Conservation (phyloP, 495 filamentous ascomycete genomes). For the Tuber umbilicatum region DNA sequence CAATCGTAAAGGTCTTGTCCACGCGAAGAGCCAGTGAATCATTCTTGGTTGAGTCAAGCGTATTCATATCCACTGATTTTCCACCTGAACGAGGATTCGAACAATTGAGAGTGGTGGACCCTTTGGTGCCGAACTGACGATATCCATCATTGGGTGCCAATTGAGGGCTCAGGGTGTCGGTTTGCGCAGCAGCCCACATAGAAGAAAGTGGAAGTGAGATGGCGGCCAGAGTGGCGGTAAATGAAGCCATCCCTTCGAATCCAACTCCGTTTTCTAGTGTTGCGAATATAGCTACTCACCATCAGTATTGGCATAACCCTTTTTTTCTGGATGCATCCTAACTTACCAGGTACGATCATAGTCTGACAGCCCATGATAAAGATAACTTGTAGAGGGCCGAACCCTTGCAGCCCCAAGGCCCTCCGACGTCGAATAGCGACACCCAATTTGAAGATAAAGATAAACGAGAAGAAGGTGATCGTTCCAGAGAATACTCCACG, state of each 20-base stretch:
- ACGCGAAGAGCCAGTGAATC: constrained; percentile 9
- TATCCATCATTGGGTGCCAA: constrained; percentile 6
- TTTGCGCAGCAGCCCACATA: constrained; percentile 56
- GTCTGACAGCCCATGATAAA: constrained; percentile 72
- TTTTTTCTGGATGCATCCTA: not conserved
- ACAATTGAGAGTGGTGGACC: constrained; percentile 1
- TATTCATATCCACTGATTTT: not conserved
- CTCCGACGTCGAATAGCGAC: constrained; percentile 54
- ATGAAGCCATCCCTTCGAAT: constrained; percentile 56
- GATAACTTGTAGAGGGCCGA: constrained; percentile 63
- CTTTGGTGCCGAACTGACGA: constrained; percentile 17
- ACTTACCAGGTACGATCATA: constrained; percentile 69
- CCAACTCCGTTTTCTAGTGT: constrained; percentile 53
- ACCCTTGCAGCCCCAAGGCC: constrained; percentile 53
- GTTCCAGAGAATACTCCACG: constrained; percentile 56
- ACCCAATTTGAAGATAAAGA: constrained; percentile 67
- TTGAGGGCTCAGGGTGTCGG: constrained; percentile 8
- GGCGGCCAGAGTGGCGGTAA: constrained; percentile 60
- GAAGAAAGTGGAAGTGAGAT: constrained; percentile 74
- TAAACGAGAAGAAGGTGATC: constrained; percentile 66
- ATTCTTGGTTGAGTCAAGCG: not conserved
- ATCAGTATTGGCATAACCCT: constrained; percentile 23
- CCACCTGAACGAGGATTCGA: not conserved
- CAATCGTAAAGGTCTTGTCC: constrained; percentile 23
- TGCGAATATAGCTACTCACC: constrained; percentile 58